Conservation (phyloP, 2,329 filamentous ascomycete genomes). For the Penicillium janthinellum region DNA sequence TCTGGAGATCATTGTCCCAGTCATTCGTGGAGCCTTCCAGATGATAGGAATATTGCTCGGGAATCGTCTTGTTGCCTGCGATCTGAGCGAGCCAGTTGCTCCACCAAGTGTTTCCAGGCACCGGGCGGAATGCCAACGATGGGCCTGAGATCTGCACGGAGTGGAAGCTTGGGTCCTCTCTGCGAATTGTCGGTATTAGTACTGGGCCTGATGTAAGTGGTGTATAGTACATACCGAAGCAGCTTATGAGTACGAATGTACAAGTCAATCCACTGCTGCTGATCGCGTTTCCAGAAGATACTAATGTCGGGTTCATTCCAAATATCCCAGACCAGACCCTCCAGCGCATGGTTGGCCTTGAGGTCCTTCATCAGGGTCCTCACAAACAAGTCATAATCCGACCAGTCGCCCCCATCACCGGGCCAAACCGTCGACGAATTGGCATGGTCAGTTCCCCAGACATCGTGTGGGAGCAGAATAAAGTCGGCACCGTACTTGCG, state of each 20-base stretch:
- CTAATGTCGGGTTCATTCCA: slow-evolving; percentile 57
- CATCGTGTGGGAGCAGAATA: slow-evolving; percentile 50
- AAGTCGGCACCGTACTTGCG: slow-evolving; percentile 48
- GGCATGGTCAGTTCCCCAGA: slow-evolving; percentile 53
- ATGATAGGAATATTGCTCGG: slow-evolving; percentile 51
- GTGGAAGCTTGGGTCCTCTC: slow-evolving; percentile 11
- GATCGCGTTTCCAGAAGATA: slow-evolving; percentile 42
- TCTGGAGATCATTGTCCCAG: slow-evolving; percentile 33
- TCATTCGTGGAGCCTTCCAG: slow-evolving; percentile 36
- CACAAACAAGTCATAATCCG: slow-evolving; percentile 48
- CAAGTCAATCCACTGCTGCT: slow-evolving; percentile 46
- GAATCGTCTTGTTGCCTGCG: slow-evolving; percentile 40
- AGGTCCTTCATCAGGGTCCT: slow-evolving; percentile 31
- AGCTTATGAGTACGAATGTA: slow-evolving; percentile 44
- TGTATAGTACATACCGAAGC: slow-evolving; percentile 35
- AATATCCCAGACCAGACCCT: slow-evolving; percentile 50
- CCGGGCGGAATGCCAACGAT: slow-evolving; percentile 38
- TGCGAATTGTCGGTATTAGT: neutral
- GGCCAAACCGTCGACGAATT: slow-evolving; percentile 47
- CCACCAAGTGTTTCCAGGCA: slow-evolving; percentile 45
- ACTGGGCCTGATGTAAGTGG: neutral
- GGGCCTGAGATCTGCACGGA: slow-evolving; percentile 43
- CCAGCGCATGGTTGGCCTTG: slow-evolving; percentile 29
- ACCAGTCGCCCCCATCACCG: slow-evolving; percentile 55
- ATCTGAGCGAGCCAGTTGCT: slow-evolving; percentile 40